phyloP scores from a whole-genome alignment of 108 stramenopile species.

The Nannochloropsis gaditana region DNA sequence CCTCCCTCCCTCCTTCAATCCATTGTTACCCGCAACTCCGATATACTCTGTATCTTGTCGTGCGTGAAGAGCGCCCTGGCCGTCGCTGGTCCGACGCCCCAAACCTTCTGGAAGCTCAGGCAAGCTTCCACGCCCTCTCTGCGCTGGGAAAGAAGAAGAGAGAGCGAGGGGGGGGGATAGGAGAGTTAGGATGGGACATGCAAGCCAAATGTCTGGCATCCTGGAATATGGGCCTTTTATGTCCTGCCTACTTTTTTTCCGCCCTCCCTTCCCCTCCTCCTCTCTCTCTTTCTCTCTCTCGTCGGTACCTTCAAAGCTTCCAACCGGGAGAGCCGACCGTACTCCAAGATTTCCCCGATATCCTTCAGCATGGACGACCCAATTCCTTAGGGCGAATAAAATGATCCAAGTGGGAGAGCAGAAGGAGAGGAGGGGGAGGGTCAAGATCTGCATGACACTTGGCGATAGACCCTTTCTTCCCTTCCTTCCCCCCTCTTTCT shows the following conservation, averaged over 20 bases:
- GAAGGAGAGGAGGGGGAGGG: not conserved
- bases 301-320: not conserved
- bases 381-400: not conserved
- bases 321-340: not conserved
- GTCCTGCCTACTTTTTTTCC: no score
- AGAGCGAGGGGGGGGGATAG: not conserved
- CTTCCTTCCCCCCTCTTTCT: not conserved
- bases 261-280: not conserved
- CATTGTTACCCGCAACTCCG: not conserved
- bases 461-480: not conserved
- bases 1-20: not conserved
- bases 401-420: not conserved
- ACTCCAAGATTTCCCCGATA: not conserved
- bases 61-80: slow-evolving; percentile 19
- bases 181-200: no score
- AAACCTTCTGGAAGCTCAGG: not conserved
- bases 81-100: slow-evolving; percentile 31
- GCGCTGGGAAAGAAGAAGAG: not conserved
- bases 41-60: not conserved
- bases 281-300: not conserved
- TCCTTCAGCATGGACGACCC: not conserved
- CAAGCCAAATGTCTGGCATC: no score
- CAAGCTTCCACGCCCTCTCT: not conserved
- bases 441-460: not conserved
- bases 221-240: no score